Evolutionary conservation across 73 alveolate genomes (phyloP).

Genomic region (Paramecium primaurelia): DNA sequence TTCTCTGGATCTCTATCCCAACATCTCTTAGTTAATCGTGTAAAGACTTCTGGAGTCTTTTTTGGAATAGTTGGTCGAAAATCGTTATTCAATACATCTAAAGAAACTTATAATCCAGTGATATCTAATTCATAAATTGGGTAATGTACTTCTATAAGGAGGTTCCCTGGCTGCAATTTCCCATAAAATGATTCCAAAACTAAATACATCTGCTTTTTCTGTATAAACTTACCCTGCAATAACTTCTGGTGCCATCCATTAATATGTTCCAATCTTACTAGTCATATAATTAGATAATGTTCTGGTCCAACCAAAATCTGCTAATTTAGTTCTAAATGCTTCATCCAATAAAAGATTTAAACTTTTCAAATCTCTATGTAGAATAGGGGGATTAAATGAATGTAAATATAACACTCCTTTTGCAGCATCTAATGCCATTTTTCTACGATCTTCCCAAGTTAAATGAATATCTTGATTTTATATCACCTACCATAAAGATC

Average conservation of each 20-base stretch:
- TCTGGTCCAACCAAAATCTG: constrained; percentile 99
- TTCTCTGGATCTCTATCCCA: constrained; percentile 95
- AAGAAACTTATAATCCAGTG: constrained; percentile 90
- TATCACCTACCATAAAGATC: constrained; percentile 93
- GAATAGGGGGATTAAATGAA: constrained; percentile 91
- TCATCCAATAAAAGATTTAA: constrained; percentile 95
- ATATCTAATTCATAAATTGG: constrained; percentile 63
- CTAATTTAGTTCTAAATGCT: constrained; percentile 91
- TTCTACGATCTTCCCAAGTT: constrained; percentile 91
- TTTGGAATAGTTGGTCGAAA: constrained; percentile 92
- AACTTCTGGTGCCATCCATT: constrained; percentile 99
- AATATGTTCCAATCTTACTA: constrained; percentile 96
- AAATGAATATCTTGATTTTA: constrained; percentile 80
- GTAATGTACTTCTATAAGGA: constrained; percentile 84
- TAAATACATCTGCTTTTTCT: constrained; percentile 98
- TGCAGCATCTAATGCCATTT: constrained; percentile 95
- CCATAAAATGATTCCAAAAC: constrained; percentile 98
- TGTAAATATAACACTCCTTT: constrained; percentile 97
- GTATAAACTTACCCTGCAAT: constrained; percentile 93
- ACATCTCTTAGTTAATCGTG: constrained; percentile 86
- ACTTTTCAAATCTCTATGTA: constrained; percentile 97
- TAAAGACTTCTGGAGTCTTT: constrained; percentile 92
- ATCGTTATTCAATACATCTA: constrained; percentile 91
- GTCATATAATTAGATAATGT: constrained; percentile 93
- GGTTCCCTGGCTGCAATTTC: constrained; percentile 97